phyloP scores from a whole-genome alignment of 1,284 basidiomycete genomes.

The Moniliella sp. region DNA sequence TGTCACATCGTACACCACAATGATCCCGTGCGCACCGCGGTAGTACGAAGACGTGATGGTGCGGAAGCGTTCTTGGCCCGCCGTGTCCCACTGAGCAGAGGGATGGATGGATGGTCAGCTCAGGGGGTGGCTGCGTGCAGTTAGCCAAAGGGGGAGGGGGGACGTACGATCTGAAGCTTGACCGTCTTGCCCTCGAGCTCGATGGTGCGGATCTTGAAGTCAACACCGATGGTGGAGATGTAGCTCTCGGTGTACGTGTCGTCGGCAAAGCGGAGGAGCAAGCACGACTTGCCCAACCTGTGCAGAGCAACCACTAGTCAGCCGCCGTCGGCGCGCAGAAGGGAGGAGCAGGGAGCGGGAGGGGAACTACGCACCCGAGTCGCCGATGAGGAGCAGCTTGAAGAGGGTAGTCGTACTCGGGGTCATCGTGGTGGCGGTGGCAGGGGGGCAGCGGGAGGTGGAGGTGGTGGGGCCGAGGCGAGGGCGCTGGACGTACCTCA shows the following conservation, averaged over 20 bases:
- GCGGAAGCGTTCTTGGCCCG: constrained; percentile 37
- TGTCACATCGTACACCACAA: constrained; percentile 97
- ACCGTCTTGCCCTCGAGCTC: constrained; percentile 98
- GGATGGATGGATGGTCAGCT: background rate
- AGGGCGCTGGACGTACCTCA: too few species aligned
- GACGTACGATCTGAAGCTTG: constrained; percentile 89
- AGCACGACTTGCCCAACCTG: constrained; percentile 60
- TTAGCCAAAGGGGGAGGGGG: constrained; percentile 1
- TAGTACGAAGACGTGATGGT: constrained; percentile 81
- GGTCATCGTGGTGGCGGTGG: too few species aligned
- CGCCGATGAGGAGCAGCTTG: constrained; percentile 49
- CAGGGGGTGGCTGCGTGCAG: background rate
- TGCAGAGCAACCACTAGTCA: too few species aligned
- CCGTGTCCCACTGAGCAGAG: constrained; percentile 35
- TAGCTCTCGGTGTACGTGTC: constrained; percentile 38
- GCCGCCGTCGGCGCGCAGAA: too few species aligned
- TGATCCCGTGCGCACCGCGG: constrained; percentile 75
- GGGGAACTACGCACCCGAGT: too few species aligned
- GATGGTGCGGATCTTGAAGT: constrained; percentile 99
- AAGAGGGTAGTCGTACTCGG: too few species aligned
- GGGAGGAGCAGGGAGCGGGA: too few species aligned
- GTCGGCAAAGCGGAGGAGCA: constrained; percentile 37
- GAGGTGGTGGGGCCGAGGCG: too few species aligned
- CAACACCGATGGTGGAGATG: constrained; percentile 42
- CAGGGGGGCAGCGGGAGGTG: too few species aligned